Evolutionary conservation across 441 rosid species (phyloP), one percentile per base, ranked within the genome.

Genomic region (Erysimum cheiri): DNA sequence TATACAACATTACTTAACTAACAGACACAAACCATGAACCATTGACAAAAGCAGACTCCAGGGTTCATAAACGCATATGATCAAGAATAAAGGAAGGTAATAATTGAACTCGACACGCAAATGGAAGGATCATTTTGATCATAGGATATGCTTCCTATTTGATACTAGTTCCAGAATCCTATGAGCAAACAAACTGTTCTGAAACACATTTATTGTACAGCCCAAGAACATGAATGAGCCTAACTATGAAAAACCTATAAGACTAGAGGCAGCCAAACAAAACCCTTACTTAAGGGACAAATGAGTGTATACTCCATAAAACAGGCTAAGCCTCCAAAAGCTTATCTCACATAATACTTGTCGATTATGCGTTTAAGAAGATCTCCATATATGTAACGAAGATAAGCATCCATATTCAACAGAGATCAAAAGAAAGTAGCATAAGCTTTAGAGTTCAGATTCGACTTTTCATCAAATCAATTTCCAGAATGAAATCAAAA

Each of bases 1-100:
- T 12, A 67, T 32, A 65, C 58, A 40, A 44, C 76, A 55, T 71
- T 55, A 52, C 12, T 59, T 7, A 35, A 35, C 57, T 14, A 9
- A 17, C 1, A 33, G 2, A 39, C 11, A 56, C 47, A 24, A 66
- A 36, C 8, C 41, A 37, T 29, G 36, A 60, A 43, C 46, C 48
- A 72, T 26, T 62, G 56, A 53, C 59, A 64, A 36, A 64, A 31
- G 13, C 66, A 29, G 17, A 57, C 12, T 8, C 58, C 2, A 56
- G 4, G 28, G 28, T 52, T 26, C 17, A 54, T 33, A 40, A 41
- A 41, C 3, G 24, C 2, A 22, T 22, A 22, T 22, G 24, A 22
- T 22, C 24, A 22, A 22, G 19, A 61, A 50, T 4, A 60, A 54
- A 55, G 33, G 10, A 55, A 60, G 32, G 48, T 47, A 44, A 49